Conservation (phyloP, 345 rosid species). For the Triadica sebifera region DNA sequence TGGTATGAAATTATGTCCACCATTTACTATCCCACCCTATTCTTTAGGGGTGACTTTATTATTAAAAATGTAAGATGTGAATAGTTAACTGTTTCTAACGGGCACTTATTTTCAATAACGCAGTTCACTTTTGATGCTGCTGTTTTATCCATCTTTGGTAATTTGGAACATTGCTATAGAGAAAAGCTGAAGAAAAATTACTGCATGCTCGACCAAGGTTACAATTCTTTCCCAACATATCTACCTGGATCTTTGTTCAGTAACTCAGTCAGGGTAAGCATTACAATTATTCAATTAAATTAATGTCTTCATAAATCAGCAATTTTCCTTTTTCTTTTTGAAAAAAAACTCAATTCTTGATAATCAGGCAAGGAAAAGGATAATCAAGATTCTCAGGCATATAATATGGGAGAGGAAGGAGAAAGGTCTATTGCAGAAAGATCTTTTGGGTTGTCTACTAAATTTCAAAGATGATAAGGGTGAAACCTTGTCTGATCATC, state of each 20-base stretch:
- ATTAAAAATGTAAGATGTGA: no score
- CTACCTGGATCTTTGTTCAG: conserved; percentile 70
- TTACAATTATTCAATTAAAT: neutral
- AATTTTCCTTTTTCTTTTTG: neutral
- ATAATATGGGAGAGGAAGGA: conserved; percentile 62
- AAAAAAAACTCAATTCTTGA: neutral
- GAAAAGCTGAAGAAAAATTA: conserved; percentile 59
- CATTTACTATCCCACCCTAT: no score
- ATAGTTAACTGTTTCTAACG: no score
- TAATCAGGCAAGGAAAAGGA: conserved; percentile 67
- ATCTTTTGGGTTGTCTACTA: conserved; percentile 57
- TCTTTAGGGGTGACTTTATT: no score
- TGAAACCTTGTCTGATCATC: conserved; percentile 38
- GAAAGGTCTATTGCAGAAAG: conserved; percentile 40
- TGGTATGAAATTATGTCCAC: no score
- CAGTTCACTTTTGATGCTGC: conserved; percentile 82
- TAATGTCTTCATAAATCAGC: neutral
- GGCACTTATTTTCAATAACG: neutral
- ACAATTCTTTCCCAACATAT: conserved; percentile 72
- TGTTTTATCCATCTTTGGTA: conserved; percentile 65
- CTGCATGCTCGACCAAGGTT: conserved; percentile 67
- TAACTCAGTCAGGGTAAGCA: conserved; percentile 62
- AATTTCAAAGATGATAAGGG: conserved; percentile 50
- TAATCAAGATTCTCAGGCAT: conserved; percentile 49
- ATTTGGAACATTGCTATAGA: conserved; percentile 46